Conservation (phyloP, 352 stramenopile genomes). For the Saprolegnia diclina region DNA sequence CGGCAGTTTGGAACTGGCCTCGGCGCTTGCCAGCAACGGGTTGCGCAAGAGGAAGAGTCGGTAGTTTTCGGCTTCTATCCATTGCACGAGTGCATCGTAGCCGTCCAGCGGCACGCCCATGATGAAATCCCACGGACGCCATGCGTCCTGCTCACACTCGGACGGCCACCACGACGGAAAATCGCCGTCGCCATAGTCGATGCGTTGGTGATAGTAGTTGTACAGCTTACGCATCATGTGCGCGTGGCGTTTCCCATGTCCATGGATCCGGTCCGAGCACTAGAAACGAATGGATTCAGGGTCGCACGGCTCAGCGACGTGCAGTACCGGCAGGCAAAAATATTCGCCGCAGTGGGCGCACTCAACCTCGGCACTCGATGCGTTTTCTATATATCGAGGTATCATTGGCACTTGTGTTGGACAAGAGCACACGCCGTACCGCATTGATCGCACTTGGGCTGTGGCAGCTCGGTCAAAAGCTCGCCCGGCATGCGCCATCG, state of each 20-base stretch:
- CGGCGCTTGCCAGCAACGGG: not conserved
- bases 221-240: conserved; percentile 83
- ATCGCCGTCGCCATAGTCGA: conserved; percentile 87
- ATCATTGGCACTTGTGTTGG: not conserved
- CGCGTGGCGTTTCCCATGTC: conserved; percentile 56
- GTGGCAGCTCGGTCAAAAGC: conserved; percentile 68
- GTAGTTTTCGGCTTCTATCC: conserved; percentile 36
- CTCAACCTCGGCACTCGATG: conserved; percentile 60
- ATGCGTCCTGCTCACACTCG: conserved; percentile 76
- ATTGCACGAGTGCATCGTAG: conserved; percentile 61
- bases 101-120: conserved; percentile 41
- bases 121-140: conserved; percentile 63
- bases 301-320: not conserved
- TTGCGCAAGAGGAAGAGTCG: conserved; percentile 10
- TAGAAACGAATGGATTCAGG: conserved; percentile 24
- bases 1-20: not conserved
- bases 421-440: conserved; percentile 35
- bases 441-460: conserved; percentile 85
- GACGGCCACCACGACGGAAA: conserved; percentile 88
- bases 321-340: conserved; percentile 71
- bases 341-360: conserved; percentile 87
- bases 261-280: conserved; percentile 83
- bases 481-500: conserved; percentile 87
- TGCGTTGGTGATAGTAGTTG: conserved; percentile 88
- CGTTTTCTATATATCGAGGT: conserved; percentile 34